Percentiles rank a stretch among this genome's conserved stretches.
Conservation (phyloP, 306 rosid genomes). For the Elaeagnus macrophylla region DNA sequence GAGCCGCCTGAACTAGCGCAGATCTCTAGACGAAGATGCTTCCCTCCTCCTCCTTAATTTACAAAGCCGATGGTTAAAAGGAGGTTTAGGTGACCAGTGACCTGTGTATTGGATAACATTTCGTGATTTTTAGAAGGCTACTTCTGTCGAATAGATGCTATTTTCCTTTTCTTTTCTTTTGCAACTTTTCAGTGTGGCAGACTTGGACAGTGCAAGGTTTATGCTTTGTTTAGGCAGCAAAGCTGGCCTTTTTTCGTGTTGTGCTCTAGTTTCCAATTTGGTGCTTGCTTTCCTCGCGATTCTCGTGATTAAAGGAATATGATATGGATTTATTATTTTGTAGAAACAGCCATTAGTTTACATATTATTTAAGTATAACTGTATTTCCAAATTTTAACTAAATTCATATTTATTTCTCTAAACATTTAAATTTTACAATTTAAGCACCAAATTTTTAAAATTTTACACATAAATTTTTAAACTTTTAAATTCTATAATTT, state of each 20-base stretch:
- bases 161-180: background rate
- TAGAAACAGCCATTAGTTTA: no score
- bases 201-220: conserved; percentile 17
- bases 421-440: no score
- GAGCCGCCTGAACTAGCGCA: conserved; percentile 30
- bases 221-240: conserved; percentile 34
- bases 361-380: no score
- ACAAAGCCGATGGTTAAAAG: conserved; percentile 6
- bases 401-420: no score
- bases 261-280: conserved; percentile 31
- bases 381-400: no score
- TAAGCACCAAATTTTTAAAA: no score
- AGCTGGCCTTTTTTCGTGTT: conserved; percentile 45
- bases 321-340: no score
- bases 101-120: background rate
- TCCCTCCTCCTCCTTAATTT: conserved; percentile 17
- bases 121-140: conserved; percentile 14
- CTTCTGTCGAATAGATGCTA: conserved; percentile 8
- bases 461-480: no score
- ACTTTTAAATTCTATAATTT: no score
- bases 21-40: conserved; percentile 69
- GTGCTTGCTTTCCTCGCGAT: conserved; percentile 27
- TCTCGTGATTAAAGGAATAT: conserved; percentile 33
- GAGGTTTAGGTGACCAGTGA: conserved; percentile 15
- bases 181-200: conserved; percentile 12